Base-by-base conservation (phyloP, 208 protist genomes). In the Trypanosoma rangeli region DNA sequence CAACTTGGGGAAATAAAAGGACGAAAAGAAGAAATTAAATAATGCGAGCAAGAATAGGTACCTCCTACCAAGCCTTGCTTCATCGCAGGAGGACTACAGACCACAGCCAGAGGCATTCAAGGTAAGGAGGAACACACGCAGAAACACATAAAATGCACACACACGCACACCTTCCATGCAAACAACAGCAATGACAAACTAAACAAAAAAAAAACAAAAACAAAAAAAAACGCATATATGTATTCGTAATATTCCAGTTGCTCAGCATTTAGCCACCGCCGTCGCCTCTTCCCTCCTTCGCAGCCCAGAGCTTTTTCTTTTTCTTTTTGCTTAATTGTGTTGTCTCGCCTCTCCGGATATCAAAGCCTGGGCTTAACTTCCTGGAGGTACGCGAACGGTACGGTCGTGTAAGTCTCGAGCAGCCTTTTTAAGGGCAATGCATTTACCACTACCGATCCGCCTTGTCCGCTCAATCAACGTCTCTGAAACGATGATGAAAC, bases 401-500 rank as follows among this genome's bases (percentile, higher is more conserved):
- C 54, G 52, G 53, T 70, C 53, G 44, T 62, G 39, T n/a, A 70
- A 42, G n/a, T 29, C 58, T 16, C 29, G 64, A 29, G 55, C 39
- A 49, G 64, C 29, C 26, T 3, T 59, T 35, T 29, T 42, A 58
- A 68, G 56, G 18, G 62, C 39, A 33, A 68, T 20, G 26, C 33
- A 50, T 68, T 68, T 22, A 29, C 33, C n/a, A 33, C 61, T 62
- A 28, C 53, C 31, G 33, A 1, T 35, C 42, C 35, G 50, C 28
- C 28, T 55, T 3, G 64, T 49, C 33, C 58, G 37, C 37, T 70
- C 35, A n/a, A 70, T 57, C 13, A 56, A 49, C n/a, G 46, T 64
- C 31, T 72, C 67, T 15, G 69, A 66, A 56, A 74, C 33, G 10
- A 59, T 74, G 15, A 74, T 74, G 24, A 22, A 69, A 16, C 49